These are phyloP conservation scores for Hermanozyma aechmeae DNA, from an alignment of 805 yeast genomes.

Conservation along the genomic window DNA sequence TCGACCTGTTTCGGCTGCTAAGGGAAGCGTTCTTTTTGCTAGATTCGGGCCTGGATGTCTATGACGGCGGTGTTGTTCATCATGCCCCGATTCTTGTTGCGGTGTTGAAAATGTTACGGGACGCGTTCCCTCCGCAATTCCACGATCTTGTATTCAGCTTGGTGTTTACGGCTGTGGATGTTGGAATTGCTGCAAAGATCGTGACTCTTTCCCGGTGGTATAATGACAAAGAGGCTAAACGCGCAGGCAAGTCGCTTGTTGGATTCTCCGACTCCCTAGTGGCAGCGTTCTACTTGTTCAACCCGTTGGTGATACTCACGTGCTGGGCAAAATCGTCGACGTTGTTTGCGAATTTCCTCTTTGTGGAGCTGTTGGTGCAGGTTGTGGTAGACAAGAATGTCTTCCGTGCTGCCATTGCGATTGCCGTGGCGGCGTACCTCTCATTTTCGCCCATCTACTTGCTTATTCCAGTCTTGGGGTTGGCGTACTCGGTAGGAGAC, in stretches of 20 bases:
- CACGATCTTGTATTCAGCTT: conserved; percentile 19
- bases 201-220: conserved; percentile 39
- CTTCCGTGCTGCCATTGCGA: conserved; percentile 36
- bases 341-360: conserved; percentile 48
- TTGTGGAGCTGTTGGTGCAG: conserved; percentile 40
- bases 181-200: conserved; percentile 45
- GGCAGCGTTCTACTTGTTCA: conserved; percentile 61
- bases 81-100: conserved; percentile 71
- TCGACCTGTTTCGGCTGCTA: conserved; percentile 52
- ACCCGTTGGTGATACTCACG: conserved; percentile 70
- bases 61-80: conserved; percentile 79
- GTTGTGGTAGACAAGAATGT: conserved; percentile 30
- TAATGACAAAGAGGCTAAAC: conserved; percentile 13
- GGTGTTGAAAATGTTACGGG: conserved; percentile 29
- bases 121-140: conserved; percentile 8
- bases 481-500: conserved; percentile 16
- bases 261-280: conserved; percentile 35
- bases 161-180: conserved; percentile 53
- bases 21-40: conserved; percentile 26
- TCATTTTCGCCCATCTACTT: conserved; percentile 55
- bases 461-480: conserved; percentile 44
- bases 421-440: conserved; percentile 59
- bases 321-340: conserved; percentile 62
- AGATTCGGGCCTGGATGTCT: conserved; percentile 50
- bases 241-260: conserved; percentile 7